Percentiles rank a stretch among this genome's conserved stretches.
Conservation (phyloP, 805 yeast species). For the Suhomyces sp. region DNA sequence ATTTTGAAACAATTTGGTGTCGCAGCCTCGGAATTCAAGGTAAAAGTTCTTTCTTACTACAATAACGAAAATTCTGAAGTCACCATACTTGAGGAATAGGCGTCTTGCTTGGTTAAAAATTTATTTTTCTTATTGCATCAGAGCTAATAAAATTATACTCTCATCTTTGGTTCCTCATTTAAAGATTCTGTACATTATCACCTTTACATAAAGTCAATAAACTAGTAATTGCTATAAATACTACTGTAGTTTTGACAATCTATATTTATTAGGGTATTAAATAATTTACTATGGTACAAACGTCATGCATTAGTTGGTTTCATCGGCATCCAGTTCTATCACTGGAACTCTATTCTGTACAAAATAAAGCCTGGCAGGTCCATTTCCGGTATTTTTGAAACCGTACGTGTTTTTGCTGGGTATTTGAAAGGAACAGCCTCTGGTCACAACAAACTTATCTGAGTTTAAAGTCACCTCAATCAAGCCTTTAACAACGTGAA, state of each 20-base stretch:
- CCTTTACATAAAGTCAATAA: slow-evolving; percentile 1
- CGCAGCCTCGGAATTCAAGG: slow-evolving; percentile 88
- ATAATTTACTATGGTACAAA: neutral
- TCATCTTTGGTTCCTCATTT: neutral
- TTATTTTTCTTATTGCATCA: neutral
- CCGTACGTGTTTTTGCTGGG: slow-evolving; percentile 77
- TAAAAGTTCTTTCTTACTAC: slow-evolving; percentile 73
- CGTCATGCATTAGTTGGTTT: neutral
- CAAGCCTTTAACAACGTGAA: slow-evolving; percentile 69
- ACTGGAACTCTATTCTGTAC: slow-evolving; percentile 55
- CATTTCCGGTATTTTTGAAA: slow-evolving; percentile 58
- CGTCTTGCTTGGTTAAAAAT: neutral
- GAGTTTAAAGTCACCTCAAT: slow-evolving; percentile 65
- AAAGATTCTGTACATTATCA: slow-evolving; percentile 2
- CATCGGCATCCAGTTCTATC: slow-evolving; percentile 7
- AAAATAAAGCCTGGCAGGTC: slow-evolving; percentile 64
- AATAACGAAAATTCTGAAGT: slow-evolving; percentile 52
- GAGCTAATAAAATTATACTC: neutral
- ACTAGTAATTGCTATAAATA: neutral
- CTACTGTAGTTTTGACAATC: neutral
- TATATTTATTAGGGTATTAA: neutral
- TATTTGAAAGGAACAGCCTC: slow-evolving; percentile 77
- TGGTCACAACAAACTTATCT: slow-evolving; percentile 54
- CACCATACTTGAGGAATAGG: slow-evolving; percentile 17
- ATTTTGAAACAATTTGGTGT: slow-evolving; percentile 93